phyloP scores from a whole-genome alignment of 805 yeast genomes.

The Candida gorgasii region DNA sequence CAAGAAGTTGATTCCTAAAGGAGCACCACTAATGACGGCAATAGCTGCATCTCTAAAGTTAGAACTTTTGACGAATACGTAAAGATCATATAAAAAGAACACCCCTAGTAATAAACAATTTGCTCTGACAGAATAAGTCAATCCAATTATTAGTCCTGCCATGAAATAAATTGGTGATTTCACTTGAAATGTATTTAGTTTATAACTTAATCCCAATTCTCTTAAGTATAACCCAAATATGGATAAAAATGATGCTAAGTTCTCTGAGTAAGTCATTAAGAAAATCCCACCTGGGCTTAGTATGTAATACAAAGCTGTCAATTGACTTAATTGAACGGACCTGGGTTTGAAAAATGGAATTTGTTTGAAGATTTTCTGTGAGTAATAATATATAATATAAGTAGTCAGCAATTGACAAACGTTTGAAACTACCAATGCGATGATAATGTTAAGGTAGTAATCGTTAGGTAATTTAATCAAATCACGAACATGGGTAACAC shows the following conservation, averaged over 20 bases:
- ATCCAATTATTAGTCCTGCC: slow-evolving; percentile 56
- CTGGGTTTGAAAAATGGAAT: slow-evolving; percentile 19
- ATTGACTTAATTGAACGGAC: slow-evolving; percentile 21
- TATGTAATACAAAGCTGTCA: slow-evolving; percentile 47
- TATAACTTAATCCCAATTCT: slow-evolving; percentile 31
- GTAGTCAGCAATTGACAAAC: slow-evolving; percentile 51
- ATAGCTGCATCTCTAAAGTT: slow-evolving; percentile 6
- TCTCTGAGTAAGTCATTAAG: slow-evolving; percentile 74
- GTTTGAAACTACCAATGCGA: slow-evolving; percentile 54
- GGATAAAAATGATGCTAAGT: slow-evolving; percentile 61
- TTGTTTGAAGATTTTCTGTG: slow-evolving; percentile 34
- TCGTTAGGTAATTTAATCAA: slow-evolving; percentile 20
- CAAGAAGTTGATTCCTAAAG: slow-evolving; percentile 49
- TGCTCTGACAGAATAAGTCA: slow-evolving; percentile 67
- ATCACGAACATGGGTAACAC: slow-evolving; percentile 30
- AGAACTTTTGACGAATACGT: slow-evolving; percentile 17
- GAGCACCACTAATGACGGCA: slow-evolving; percentile 50
- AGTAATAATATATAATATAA: slow-evolving; percentile 49
- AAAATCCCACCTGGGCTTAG: slow-evolving; percentile 84
- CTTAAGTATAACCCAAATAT: slow-evolving; percentile 58
- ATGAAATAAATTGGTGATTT: slow-evolving; percentile 30
- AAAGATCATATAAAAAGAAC: slow-evolving; percentile 59
- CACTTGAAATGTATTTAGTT: neutral
- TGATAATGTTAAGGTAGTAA: slow-evolving; percentile 46
- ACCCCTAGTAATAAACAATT: slow-evolving; percentile 76